Percentiles rank a stretch among this genome's conserved stretches.
Conservation (phyloP, 805 yeast species). For the Jamesozyma jinghongensis region DNA sequence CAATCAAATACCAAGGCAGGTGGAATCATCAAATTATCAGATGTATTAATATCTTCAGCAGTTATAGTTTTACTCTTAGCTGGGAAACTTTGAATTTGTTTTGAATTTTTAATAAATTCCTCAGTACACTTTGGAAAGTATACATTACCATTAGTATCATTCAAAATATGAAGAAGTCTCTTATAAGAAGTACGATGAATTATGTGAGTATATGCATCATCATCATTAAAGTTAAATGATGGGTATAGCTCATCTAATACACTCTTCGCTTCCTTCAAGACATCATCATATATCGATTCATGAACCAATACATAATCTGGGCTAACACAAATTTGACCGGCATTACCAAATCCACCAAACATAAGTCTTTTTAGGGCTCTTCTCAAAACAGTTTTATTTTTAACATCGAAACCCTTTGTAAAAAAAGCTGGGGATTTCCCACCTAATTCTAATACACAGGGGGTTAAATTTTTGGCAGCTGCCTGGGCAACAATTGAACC, state of each 20-base stretch:
- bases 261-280: conserved; percentile 35
- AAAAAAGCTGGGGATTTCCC: conserved; percentile 86
- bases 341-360: conserved; percentile 72
- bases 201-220: conserved; percentile 49
- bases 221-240: conserved; percentile 21
- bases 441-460: conserved; percentile 75
- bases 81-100: conserved; percentile 10
- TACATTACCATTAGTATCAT: conserved; percentile 41
- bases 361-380: conserved; percentile 52
- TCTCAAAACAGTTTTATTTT: conserved; percentile 1
- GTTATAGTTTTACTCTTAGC: background rate
- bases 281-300: conserved; percentile 42
- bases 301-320: conserved; percentile 78
- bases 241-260: conserved; percentile 40
- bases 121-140: conserved; percentile 3
- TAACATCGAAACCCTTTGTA: conserved; percentile 39
- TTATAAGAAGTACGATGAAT: conserved; percentile 48
- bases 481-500: conserved; percentile 70
- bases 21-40: conserved; percentile 41
- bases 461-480: conserved; percentile 81
- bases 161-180: conserved; percentile 38
- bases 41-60: background rate
- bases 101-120: no score
- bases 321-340: conserved; percentile 92
- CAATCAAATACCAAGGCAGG: conserved; percentile 67